Evolutionary conservation across 371 early-diverging fungal genomes (phyloP), one percentile per base, ranked within the genome.

Genomic region (Actinomortierella wolfii): DNA sequence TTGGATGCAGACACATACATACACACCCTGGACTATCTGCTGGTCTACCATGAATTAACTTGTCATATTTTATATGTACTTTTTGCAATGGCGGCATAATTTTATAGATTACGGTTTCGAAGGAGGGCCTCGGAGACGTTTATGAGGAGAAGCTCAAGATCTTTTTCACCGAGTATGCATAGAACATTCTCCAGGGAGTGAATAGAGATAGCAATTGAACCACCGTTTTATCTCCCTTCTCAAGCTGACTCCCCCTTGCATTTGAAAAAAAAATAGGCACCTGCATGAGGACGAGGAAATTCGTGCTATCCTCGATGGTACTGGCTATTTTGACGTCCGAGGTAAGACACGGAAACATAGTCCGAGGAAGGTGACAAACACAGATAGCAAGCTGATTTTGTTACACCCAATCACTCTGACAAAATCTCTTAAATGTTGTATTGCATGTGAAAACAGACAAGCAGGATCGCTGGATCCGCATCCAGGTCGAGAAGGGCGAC

Each of bases 201-300:
- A 15, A 18, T 51, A 56, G 43, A 13, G 15, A 26, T 8, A 20
- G 18, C 43, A 25, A 58, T 15, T 26, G 47, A 29, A 9, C 11
- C 4, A 46, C 28, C 34, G 18, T n/a, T n/a, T n/a, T n/a, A n/a
- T n/a, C n/a, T n/a, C n/a, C n/a, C n/a, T n/a, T n/a, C n/a, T n/a
- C n/a, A n/a, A n/a, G n/a, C n/a, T n/a, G n/a, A n/a, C n/a, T n/a
- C n/a, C n/a, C n/a, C n/a, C n/a, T n/a, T n/a, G n/a, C n/a, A n/a
- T n/a, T n/a, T n/a, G n/a, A n/a, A n/a, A n/a, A 6, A 4, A 34
- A 25, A 13, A 11, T 68, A 88, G 89, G 62, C 97, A 97, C 77
- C 79, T 97, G 61, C 97, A 97, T 76, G 97, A 95, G 68, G 97
- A 97, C 73, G 98, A 97, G 79, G 97, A 98, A 78, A 96, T 97